These are phyloP conservation scores for Aspergillus sp. DNA, from an alignment of 2,329 filamentous ascomycete species.

Conservation along the genomic window DNA sequence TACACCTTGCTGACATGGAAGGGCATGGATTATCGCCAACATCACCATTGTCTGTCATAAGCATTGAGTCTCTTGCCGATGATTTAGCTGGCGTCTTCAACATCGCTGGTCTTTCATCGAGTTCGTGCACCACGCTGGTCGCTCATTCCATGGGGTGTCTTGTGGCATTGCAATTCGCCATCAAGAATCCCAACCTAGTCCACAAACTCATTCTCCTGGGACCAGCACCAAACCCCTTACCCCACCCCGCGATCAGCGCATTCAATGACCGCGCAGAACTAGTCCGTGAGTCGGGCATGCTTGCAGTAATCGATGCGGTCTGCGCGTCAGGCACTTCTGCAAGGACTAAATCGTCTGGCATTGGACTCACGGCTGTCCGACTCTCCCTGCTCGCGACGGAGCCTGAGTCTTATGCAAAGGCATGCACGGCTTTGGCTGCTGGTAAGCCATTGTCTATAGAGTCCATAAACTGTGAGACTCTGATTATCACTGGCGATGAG, in stretches of 20 bases:
- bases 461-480: not conserved
- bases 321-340: not conserved
- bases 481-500: not conserved
- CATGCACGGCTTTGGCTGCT: not conserved
- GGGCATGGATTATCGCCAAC: not conserved
- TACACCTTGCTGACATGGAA: not conserved
- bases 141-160: not conserved
- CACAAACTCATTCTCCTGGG: not conserved
- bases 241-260: not conserved
- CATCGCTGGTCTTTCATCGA: not conserved
- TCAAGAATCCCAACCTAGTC: not conserved
- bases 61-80: not conserved
- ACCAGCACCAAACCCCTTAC: not conserved
- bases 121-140: not conserved
- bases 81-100: not conserved
- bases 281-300: not conserved
- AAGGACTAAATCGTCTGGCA: not conserved
- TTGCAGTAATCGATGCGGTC: not conserved
- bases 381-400: not conserved
- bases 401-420: not conserved
- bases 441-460: not conserved
- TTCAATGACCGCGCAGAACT: not conserved
- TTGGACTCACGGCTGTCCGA: not conserved
- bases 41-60: not conserved
- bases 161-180: not conserved